Base-by-base conservation (phyloP, 2,329 filamentous ascomycete species). In the Hypoxylon sp. region DNA sequence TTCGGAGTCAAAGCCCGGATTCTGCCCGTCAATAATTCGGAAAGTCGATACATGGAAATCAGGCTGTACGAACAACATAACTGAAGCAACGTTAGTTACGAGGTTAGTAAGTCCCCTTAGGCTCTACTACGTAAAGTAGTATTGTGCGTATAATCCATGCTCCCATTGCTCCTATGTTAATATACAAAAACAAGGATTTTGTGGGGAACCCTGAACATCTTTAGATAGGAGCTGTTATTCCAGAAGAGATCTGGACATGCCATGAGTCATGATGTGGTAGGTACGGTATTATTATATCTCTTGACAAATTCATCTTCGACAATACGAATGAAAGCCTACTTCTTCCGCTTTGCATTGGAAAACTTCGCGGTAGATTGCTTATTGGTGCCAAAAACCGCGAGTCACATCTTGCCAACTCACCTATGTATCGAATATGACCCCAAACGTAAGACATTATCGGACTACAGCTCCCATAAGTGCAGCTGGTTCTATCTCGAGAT, bases 361-460 rank as follows among this genome's bases (percentile, higher is more conserved):
- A 36, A 34, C 11, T 41, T 62, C 38, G 36, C 14, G 46, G n/a
- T 65, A 49, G 48, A 55, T 60, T 53, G 38, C 38, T 57, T 30
- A 62, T 63, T 62, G 62, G 63, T 43, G 23, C 55, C 45, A 45
- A 50, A 58, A 30, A 36, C 17, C 50, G 13, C 65, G 51, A 68
- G 61, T 63, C 38, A 38, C 59, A 70, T 68, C 43, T 49, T 58
- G 68, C 65, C 68, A 70, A 63, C 65, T 65, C 65, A 68, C 34
- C 49, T 19, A n/a, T n/a, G n/a, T n/a, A 41, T 56, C 60, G 45
- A 58, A 51, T 58, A 25, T 45, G 38, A 34, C 49, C 34, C 49
- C 34, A 49, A 56, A 51, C 50, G 30, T 56, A 43, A 43, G 48
- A 62, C 32, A 60, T 67, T 51, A n/a, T 63, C 60, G 51, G 56